phyloP scores from a whole-genome alignment of 225 moss, liverwort and hornwort species.

The Sphagnum tenellum region DNA sequence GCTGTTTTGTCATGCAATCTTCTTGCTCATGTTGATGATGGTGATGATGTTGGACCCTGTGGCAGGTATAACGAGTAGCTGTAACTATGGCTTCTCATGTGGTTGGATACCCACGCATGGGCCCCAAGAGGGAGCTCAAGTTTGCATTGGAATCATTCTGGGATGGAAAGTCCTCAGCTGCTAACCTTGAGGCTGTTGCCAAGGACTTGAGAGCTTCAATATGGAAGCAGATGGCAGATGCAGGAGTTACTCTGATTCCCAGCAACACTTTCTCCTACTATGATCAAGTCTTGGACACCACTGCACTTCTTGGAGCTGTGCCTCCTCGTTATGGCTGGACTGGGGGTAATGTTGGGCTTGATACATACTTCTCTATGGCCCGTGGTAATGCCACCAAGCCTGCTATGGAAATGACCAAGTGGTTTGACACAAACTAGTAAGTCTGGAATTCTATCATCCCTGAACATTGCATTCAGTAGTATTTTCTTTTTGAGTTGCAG shows the following conservation, averaged over 20 bases:
- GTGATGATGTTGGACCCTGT: too few relatives aligned
- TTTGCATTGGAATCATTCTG: conserved; percentile 62
- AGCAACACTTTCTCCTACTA: conserved; percentile 85
- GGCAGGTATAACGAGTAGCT: too few relatives aligned
- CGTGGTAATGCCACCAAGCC: conserved; percentile 81
- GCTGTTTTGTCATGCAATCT: too few relatives aligned
- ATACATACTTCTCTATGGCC: conserved; percentile 68
- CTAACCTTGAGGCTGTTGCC: conserved; percentile 58
- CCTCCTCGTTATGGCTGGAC: conserved; percentile 63
- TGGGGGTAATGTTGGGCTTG: conserved; percentile 56
- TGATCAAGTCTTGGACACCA: conserved; percentile 86
- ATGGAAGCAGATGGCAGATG: conserved; percentile 74
- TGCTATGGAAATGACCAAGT: conserved; percentile 98
- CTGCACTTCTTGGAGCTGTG: conserved; percentile 61
- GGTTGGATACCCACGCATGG: conserved; percentile 59
- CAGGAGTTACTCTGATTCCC: conserved; percentile 52
- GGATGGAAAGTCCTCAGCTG: conserved; percentile 50
- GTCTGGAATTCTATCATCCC: conserved; percentile 2
- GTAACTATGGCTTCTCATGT: conserved; percentile 28
- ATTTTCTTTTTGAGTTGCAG: too few relatives aligned
- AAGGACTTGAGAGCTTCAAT: conserved; percentile 62
- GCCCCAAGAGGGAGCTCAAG: conserved; percentile 68
- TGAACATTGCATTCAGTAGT: too few relatives aligned
- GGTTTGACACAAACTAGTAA: conserved; percentile 98
- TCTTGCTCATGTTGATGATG: too few relatives aligned